Evolutionary conservation across 768 basidiomycete species (phyloP).

Genomic region (Cystobasidiopsis lactophilus): DNA sequence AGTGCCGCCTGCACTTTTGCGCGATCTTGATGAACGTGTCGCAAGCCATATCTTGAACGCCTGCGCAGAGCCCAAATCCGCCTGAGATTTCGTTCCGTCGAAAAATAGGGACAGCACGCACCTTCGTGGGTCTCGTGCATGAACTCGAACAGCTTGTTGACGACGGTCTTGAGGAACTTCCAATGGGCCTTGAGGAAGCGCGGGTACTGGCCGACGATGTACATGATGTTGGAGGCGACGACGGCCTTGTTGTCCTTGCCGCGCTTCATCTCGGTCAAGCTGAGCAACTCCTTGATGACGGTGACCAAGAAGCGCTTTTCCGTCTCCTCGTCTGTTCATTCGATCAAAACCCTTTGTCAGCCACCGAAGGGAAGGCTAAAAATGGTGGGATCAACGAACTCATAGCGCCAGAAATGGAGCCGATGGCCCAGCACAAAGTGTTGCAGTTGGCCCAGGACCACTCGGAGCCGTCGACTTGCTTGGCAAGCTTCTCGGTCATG

Average conservation of each 20-base stretch:
- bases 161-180: constrained; percentile 99
- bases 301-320: constrained; percentile 98
- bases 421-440: constrained; percentile 98
- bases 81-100: neutral
- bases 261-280: constrained; percentile 89
- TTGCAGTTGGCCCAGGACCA: constrained; percentile 99
- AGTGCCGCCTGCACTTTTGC: constrained; percentile 75
- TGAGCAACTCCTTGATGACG: constrained; percentile 96
- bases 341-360: neutral
- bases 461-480: constrained; percentile 62
- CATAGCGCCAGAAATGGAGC: constrained; percentile 97
- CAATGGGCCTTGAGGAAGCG: constrained; percentile 98
- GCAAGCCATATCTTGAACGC: constrained; percentile 99
- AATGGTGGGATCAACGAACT: constrained; percentile 35
- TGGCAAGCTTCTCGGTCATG: constrained; percentile 83
- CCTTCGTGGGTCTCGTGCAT: constrained; percentile 99
- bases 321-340: constrained; percentile 69
- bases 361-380: neutral
- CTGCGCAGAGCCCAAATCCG: constrained; percentile 25
- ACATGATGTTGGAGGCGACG: constrained; percentile 41
- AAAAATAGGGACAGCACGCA: no score
- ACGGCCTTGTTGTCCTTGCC: constrained; percentile 99
- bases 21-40: constrained; percentile 99
- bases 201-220: constrained; percentile 98
- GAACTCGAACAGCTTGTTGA: constrained; percentile 98